Base-by-base conservation (phyloP, 2,329 filamentous ascomycete species). In the Alternaria incomplexa region DNA sequence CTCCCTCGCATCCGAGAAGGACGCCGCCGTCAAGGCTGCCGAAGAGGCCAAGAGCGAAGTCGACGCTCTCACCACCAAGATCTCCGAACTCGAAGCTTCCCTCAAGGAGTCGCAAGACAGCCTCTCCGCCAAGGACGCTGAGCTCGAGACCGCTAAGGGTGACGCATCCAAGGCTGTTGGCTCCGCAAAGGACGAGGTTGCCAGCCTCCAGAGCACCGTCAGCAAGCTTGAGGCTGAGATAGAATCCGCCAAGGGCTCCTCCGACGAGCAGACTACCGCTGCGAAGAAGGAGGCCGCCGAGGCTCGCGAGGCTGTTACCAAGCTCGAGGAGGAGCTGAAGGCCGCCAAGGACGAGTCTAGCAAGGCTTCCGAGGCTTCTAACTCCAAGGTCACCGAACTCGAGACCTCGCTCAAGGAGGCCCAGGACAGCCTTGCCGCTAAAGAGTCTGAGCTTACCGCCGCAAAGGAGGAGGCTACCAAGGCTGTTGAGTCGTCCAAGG, bases 31-130 rank as follows among this genome's bases (percentile, higher is more conserved):
- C 50, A 72, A 72, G 61, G 66, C 71, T 52, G 68, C 72, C 6
- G 72, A 74, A 5, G 67, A 73, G 26, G 70, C 73, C 10, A 72
- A 68, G 67, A 63, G 47, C 62, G 69, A 68, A 13, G 64, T 73
- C 46, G 69, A 73, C 11, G 56, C 65, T 20, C 67, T 71, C 22
- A 70, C 62, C 36, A 59, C 68, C 9, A 72, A 76, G 62, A 68
- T 77, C 20, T 46, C 71, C 20, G 73, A 76, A 48, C 69, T 77
- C 11, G 74, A 77, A 44, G 56, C 55, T 4, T 71, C 73, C 13
- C 61, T 74, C 8, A 70, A 72, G 57, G 69, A 67, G 28, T 58
- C 70, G 8, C 63, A 74, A 45, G 73, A 72, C 9, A 67, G 50
- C 32, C 63, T 74, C 15, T 59, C 66, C 9, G 65, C 67, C 3